Evolutionary conservation across 176 grass and related monocot species (phyloP), one percentile per base, ranked within the genome.

Genomic region (Melocanna baccifera): DNA sequence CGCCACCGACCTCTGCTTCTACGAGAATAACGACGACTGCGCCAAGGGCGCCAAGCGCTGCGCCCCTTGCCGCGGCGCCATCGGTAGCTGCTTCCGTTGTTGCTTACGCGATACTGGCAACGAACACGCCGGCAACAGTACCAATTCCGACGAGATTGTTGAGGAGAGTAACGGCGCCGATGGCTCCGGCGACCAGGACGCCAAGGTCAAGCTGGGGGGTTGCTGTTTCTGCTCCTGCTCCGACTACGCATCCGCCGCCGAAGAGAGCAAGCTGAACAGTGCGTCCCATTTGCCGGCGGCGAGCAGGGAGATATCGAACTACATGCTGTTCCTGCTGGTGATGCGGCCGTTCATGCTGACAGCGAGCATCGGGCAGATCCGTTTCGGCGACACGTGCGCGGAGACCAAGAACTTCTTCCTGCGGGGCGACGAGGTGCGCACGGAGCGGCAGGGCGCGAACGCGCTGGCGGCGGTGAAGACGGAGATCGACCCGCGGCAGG

Each of bases 1-100:
- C 3, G 73, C 87, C 67, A 89, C 87, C 0, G 87, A 92, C 53
- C 90, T 92, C 48, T 86, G 86, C 67, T 79, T 82, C 73, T 41
- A 80, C 68, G 36, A 67, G 42, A 65, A 53, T n/a, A 4, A 5
- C 14, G 47, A 50, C 13, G 5, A 2, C 46, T 23, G 20, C 20
- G 8, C 15, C 47, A 50, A 50, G 47, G 47, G 47, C 14, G 47
- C 47, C 14, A 50, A 16, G 47, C 4, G 14, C 47, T 16, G 47
- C 47, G 0, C 14, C 5, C 5, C 47, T 50, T 16, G 14, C 4
- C 14, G 47, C 14, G 14, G 13, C 1, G 47, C 47, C 47, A 13
- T 50, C 14, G 47, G 47, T 4, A 50, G 47, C 47, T 50, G 47
- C 45, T 0, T 47, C 45, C 45, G 45, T 47, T 47, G 45, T 13